A percentile compares a stretch with the other conserved stretches of the same genome.
These are phyloP conservation scores for Colletotrichum truncatum DNA, from an alignment of 2,329 filamentous ascomycete genomes.

Conservation along the genomic window DNA sequence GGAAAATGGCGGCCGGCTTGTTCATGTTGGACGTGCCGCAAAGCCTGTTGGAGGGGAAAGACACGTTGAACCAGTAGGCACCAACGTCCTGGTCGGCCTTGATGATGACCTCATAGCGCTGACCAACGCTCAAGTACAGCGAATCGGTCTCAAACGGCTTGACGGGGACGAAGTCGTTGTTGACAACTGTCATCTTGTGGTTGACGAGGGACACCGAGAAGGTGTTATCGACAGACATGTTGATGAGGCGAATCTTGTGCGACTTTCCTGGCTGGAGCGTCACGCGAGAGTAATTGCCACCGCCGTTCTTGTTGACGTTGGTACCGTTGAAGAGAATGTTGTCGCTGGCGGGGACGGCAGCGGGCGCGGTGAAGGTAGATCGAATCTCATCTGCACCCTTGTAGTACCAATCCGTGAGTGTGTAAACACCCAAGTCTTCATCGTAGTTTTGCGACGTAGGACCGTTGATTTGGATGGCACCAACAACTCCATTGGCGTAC, in stretches of 20 bases:
- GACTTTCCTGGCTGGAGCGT: constrained; percentile 59
- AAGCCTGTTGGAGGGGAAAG: constrained; percentile 39
- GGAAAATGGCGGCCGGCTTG: constrained; percentile 48
- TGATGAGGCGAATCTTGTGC: constrained; percentile 69
- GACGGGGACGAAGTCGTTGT: constrained; percentile 71
- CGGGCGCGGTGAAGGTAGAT: constrained; percentile 31
- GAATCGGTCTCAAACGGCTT: constrained; percentile 70
- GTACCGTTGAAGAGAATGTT: constrained; percentile 56
- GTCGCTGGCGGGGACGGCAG: constrained; percentile 37
- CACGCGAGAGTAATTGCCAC: constrained; percentile 52
- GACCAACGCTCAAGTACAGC: constrained; percentile 69
- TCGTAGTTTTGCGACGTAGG: constrained; percentile 61
- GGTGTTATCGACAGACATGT: constrained; percentile 60
- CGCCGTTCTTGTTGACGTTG: constrained; percentile 40
- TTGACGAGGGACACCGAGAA: constrained; percentile 66
- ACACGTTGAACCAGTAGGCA: constrained; percentile 48
- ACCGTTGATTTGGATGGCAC: constrained; percentile 59
- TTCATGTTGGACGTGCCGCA: constrained; percentile 43
- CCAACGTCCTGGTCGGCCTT: constrained; percentile 40
- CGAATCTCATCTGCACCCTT: constrained; percentile 40
- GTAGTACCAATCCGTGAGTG: constrained; percentile 64
- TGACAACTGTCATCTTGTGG: constrained; percentile 71
- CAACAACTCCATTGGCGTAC: constrained; percentile 61
- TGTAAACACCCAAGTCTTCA: constrained; percentile 65
- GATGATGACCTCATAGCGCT: constrained; percentile 53